Percentiles rank a stretch among this genome's conserved stretches.
phyloP scores from a whole-genome alignment of 2,329 filamentous ascomycete species.

The Aspergillus unguis region DNA sequence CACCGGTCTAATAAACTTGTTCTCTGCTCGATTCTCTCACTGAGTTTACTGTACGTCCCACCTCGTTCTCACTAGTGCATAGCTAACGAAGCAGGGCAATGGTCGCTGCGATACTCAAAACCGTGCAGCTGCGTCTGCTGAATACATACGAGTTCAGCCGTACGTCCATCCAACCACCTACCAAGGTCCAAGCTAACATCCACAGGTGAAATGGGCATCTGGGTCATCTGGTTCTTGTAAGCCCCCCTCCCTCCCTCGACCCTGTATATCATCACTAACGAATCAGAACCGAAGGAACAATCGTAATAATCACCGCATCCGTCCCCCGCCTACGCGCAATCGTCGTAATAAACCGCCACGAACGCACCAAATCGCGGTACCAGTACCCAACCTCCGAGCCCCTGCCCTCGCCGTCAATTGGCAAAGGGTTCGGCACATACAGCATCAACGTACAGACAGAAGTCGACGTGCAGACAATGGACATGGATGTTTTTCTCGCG shows the following conservation, averaged over 20 bases:
- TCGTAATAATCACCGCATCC: constrained; percentile 6
- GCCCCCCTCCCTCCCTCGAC: background rate
- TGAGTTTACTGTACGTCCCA: constrained; percentile 1
- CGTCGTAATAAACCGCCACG: background rate
- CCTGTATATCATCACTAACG: background rate
- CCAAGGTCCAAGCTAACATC: background rate
- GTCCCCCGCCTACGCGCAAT: constrained; percentile 7
- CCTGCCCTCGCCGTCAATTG: too few relatives aligned
- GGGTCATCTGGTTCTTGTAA: constrained; percentile 9
- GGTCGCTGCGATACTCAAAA: constrained; percentile 4
- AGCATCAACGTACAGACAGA: too few relatives aligned
- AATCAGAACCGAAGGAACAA: constrained; percentile 3
- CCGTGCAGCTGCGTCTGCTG: background rate
- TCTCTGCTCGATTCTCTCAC: background rate
- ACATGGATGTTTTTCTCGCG: too few relatives aligned
- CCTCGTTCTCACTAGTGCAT: background rate
- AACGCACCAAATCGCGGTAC: too few relatives aligned
- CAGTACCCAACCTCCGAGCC: too few relatives aligned
- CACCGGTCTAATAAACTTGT: background rate
- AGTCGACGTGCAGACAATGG: too few relatives aligned
- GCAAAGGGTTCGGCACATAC: too few relatives aligned
- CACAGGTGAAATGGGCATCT: background rate
- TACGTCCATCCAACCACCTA: background rate
- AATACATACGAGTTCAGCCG: background rate
- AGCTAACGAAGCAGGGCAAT: constrained; percentile 1